A percentile compares a stretch with the other conserved stretches of the same genome.
These are phyloP conservation scores for Bombardia bombarda DNA, from an alignment of 495 filamentous ascomycete species.

Conservation along the genomic window DNA sequence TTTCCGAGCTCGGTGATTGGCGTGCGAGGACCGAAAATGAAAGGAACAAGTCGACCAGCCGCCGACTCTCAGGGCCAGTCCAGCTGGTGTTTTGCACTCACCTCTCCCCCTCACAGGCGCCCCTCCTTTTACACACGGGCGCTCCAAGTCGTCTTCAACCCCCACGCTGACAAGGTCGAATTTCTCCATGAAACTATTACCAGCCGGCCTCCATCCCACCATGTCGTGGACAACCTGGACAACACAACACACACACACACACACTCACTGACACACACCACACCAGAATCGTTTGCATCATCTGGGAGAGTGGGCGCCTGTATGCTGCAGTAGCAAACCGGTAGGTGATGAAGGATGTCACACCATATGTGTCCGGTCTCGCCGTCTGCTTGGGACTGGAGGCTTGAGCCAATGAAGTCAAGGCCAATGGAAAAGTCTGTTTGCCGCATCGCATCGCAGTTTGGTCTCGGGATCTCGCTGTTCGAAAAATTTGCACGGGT, in stretches of 20 bases:
- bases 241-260: background rate
- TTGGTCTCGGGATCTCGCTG: too few species aligned
- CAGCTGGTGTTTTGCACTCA: too few species aligned
- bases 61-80: too few species aligned
- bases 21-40: too few species aligned
- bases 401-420: background rate
- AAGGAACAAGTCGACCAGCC: too few species aligned
- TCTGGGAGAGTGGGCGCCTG: too few species aligned
- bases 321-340: too few species aligned
- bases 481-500: too few species aligned
- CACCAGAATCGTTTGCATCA: conserved; percentile 1
- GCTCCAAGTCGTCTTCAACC: conserved; percentile 8
- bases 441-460: too few species aligned
- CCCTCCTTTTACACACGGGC: too few species aligned
- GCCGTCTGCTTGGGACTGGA: conserved; percentile 8
- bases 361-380: conserved; percentile 13
- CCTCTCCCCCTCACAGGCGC: too few species aligned
- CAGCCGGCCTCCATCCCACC: conserved; percentile 1
- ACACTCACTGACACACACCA: background rate
- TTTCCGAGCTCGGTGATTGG: too few species aligned
- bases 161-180: conserved; percentile 17
- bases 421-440: background rate
- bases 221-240: background rate
- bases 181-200: conserved; percentile 14
- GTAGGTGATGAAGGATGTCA: conserved; percentile 12